Percentiles rank a stretch among this genome's conserved stretches.
Evolutionary conservation across 1,284 basidiomycete species (phyloP).

Genomic region (Cutaneotrichosporon sp.): DNA sequence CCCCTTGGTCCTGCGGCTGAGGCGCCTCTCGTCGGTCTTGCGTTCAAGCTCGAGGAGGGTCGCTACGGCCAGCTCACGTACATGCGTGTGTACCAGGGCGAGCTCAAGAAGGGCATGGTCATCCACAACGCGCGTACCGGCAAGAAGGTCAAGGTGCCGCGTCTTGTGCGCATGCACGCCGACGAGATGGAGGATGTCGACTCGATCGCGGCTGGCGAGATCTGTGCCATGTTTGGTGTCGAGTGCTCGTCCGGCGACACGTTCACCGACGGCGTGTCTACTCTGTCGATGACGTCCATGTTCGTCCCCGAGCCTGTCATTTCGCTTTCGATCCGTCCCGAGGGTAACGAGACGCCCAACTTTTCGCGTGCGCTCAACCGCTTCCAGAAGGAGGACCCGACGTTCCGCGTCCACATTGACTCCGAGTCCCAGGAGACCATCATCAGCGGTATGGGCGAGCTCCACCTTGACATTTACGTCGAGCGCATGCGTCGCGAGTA

Average conservation of each 20-base stretch:
- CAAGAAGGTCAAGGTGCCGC: slow-evolving; percentile 97
- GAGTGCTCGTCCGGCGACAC: slow-evolving; percentile 98
- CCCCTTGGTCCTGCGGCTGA: slow-evolving; percentile 71
- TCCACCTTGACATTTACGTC: slow-evolving; percentile 98
- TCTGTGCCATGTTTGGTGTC: slow-evolving; percentile 98
- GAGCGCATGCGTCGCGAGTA: slow-evolving; percentile 99
- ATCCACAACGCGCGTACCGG: slow-evolving; percentile 94
- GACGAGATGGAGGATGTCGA: slow-evolving; percentile 99
- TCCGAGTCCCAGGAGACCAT: slow-evolving; percentile 98
- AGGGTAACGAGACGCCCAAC: slow-evolving; percentile 87
- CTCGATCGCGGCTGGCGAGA: slow-evolving; percentile 93
- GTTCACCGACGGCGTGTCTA: slow-evolving; percentile 85
- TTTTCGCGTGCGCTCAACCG: slow-evolving; percentile 95
- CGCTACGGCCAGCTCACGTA: slow-evolving; percentile 97
- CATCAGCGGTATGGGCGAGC: slow-evolving; percentile 98
- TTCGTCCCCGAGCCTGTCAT: slow-evolving; percentile 98
- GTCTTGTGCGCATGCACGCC: slow-evolving; percentile 95
- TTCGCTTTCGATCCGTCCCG: slow-evolving; percentile 86
- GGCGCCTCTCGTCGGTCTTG: slow-evolving; percentile 86
- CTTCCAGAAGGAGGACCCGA: slow-evolving; percentile 99
- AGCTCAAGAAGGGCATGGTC: slow-evolving; percentile 71
- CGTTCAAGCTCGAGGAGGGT: slow-evolving; percentile 98
- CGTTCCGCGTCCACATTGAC: slow-evolving; percentile 96
- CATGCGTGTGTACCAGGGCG: slow-evolving; percentile 98
- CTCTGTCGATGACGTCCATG: slow-evolving; percentile 94